Conservation (phyloP, 345 rosid species). For the Arabidopsis arenosa region DNA sequence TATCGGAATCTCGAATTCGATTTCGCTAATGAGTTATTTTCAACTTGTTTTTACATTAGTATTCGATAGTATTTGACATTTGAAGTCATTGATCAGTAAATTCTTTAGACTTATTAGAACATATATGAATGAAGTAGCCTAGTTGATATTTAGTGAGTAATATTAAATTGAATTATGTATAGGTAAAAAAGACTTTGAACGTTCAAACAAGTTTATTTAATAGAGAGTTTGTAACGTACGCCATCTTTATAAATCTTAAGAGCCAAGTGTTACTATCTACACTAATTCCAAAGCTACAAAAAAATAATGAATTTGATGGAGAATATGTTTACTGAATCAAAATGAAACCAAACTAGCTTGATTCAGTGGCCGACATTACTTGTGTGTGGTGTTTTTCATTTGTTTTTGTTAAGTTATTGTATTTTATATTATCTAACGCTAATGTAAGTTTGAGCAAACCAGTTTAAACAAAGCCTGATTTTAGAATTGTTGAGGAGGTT, state of each 20-base stretch:
- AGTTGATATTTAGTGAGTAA: constrained; percentile 21
- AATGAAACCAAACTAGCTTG: background rate
- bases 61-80: background rate
- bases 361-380: background rate
- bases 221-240: constrained; percentile 20
- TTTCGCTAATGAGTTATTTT: background rate
- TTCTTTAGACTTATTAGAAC: too few relatives aligned
- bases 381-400: background rate
- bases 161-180: background rate
- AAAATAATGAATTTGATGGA: background rate
- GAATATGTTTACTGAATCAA: background rate
- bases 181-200: constrained; percentile 5
- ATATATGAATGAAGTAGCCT: background rate
- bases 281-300: constrained; percentile 11
- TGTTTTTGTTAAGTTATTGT: background rate
- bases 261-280: constrained; percentile 4
- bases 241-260: constrained; percentile 10
- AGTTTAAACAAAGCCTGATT: background rate
- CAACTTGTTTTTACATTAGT: background rate
- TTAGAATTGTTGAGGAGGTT: too few relatives aligned
- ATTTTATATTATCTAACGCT: background rate
- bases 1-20: background rate
- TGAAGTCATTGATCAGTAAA: constrained; percentile 9
- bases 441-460: background rate
- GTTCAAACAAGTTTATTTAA: constrained; percentile 13